These are phyloP conservation scores for Plectosphaerella plurivora DNA, from an alignment of 2,329 filamentous ascomycete species.

Conservation along the genomic window DNA sequence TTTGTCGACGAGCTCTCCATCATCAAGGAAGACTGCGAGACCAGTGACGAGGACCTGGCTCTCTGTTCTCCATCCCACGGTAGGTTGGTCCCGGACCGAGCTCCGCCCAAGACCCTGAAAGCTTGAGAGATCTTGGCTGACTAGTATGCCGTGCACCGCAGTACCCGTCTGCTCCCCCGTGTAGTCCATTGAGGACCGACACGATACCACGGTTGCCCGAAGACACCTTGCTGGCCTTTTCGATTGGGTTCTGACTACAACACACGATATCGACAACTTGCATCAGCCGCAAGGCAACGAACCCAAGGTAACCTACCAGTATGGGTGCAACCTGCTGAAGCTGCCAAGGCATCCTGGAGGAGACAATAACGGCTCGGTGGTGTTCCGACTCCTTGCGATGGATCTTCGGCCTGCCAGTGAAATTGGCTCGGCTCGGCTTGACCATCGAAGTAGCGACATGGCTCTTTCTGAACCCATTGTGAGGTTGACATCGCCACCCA, in stretches of 20 bases:
- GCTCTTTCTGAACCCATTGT: constrained; percentile 7
- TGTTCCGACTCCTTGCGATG: constrained; percentile 44
- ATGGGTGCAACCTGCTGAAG: constrained; percentile 50
- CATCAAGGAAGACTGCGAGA: neutral
- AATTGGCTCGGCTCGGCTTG: too few relatives aligned
- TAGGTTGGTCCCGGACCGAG: neutral
- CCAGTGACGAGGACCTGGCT: neutral
- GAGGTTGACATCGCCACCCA: neutral
- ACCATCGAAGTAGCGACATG: constrained; percentile 1
- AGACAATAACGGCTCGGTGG: constrained; percentile 20
- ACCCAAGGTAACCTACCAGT: constrained; percentile 17
- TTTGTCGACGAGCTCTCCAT: neutral
- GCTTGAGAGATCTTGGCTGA: too few relatives aligned
- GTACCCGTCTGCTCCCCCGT: too few relatives aligned
- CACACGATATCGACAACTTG: constrained; percentile 7
- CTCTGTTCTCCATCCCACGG: constrained; percentile 4
- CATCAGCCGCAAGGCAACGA: too few relatives aligned
- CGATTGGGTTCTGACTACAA: constrained; percentile 42
- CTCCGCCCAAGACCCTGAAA: too few relatives aligned
- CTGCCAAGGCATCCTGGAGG: constrained; percentile 22
- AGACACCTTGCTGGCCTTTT: constrained; percentile 45
- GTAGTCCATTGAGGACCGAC: too few relatives aligned
- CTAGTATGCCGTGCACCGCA: too few relatives aligned
- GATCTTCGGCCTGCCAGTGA: constrained; percentile 20
- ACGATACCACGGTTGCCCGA: constrained; percentile 4